A percentile compares a stretch with the other conserved stretches of the same genome.
These are phyloP conservation scores for Metschnikowia santaceciliae DNA, from an alignment of 805 yeast species.

Conservation along the genomic window DNA sequence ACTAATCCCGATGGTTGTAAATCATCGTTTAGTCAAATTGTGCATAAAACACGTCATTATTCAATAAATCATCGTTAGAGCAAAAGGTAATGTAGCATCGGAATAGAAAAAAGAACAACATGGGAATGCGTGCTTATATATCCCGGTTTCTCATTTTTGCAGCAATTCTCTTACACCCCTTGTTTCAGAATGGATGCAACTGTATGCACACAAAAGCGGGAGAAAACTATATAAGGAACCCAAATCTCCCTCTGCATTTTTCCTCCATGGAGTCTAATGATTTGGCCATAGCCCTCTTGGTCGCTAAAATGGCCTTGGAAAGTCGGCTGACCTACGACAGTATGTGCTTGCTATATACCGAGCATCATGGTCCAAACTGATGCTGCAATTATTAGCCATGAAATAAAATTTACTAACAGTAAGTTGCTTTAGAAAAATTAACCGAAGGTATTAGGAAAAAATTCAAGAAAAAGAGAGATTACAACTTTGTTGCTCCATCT, in stretches of 20 bases:
- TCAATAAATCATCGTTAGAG: no score
- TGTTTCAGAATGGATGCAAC: neutral
- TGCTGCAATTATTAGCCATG: no score
- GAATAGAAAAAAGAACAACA: neutral
- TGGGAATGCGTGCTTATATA: neutral
- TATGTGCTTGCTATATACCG: neutral
- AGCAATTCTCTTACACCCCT: constrained; percentile 3
- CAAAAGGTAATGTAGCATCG: no score
- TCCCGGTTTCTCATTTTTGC: neutral
- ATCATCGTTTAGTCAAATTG: neutral
- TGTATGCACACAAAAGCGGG: neutral
- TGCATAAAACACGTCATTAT: no score
- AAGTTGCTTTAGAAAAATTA: constrained; percentile 7
- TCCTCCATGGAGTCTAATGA: constrained; percentile 10
- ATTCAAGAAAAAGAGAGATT: neutral
- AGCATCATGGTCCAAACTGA: neutral
- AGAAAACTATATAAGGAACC: neutral
- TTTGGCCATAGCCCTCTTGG: constrained; percentile 13
- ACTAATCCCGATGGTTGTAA: neutral
- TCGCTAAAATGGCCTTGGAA: constrained; percentile 9
- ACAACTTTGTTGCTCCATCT: constrained; percentile 1
- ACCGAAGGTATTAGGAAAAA: neutral
- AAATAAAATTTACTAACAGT: neutral
- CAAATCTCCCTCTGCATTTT: neutral
- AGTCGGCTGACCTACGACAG: constrained; percentile 8